These are phyloP conservation scores for Boletus coccyginus DNA, from an alignment of 768 basidiomycete species.

Conservation along the genomic window DNA sequence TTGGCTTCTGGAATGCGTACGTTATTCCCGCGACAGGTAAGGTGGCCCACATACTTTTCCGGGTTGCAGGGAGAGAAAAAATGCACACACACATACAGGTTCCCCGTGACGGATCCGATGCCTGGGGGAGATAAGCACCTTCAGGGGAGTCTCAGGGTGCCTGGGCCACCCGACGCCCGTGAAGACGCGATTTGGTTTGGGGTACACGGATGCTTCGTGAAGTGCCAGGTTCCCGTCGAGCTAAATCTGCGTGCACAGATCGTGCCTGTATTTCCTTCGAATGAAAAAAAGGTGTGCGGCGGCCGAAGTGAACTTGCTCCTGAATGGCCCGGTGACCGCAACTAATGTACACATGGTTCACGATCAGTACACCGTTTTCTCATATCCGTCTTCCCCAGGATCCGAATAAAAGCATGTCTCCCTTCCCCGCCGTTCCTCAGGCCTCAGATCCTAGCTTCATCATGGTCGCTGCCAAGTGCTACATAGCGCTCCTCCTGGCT, in stretches of 20 bases:
- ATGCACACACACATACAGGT: neutral
- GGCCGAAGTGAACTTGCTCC: conserved; percentile 26
- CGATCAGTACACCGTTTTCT: conserved; percentile 21
- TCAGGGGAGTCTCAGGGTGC: conserved; percentile 1
- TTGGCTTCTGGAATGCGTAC: neutral
- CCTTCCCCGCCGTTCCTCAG: neutral
- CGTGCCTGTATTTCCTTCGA: conserved; percentile 24
- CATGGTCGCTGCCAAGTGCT: conserved; percentile 23
- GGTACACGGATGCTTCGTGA: conserved; percentile 14
- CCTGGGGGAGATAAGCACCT: conserved; percentile 6
- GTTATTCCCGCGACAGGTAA: neutral
- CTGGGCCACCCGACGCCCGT: neutral
- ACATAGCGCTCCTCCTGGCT: conserved; percentile 19
- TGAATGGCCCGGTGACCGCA: conserved; percentile 20
- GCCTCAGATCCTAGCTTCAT: conserved; percentile 1
- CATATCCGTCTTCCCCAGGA: conserved; percentile 15
- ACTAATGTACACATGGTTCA: conserved; percentile 16
- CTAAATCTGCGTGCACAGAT: conserved; percentile 6
- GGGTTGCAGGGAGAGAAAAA: neutral
- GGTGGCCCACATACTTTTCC: neutral
- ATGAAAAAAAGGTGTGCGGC: conserved; percentile 20
- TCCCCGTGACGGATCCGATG: conserved; percentile 9
- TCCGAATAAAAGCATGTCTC: conserved; percentile 22
- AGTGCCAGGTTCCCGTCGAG: conserved; percentile 4
- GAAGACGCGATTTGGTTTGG: conserved; percentile 9